Percentiles rank a stretch among this genome's conserved stretches.
Evolutionary conservation across 306 rosid species (phyloP).

Genomic region (Rosa persica): DNA sequence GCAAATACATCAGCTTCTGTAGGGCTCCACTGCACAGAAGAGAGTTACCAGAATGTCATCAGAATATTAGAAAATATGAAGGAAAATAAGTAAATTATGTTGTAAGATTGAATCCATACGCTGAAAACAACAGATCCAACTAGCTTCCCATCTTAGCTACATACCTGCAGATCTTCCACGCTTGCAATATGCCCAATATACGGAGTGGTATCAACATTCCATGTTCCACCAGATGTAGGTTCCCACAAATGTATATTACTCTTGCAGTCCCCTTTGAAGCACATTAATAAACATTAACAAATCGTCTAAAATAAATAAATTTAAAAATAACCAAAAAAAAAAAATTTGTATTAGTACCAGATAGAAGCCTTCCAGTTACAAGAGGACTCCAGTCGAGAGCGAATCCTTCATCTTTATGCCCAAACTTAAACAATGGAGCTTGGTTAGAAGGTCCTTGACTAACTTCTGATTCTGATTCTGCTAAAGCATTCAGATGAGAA

Average conservation of each 20-base stretch:
- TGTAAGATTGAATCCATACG: neutral
- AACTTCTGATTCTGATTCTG: slow-evolving; percentile 66
- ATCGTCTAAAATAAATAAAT: neutral
- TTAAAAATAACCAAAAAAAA: slow-evolving; percentile 7
- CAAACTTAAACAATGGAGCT: slow-evolving; percentile 57
- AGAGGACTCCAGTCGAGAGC: slow-evolving; percentile 91
- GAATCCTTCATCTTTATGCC: slow-evolving; percentile 89
- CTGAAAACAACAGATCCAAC: slow-evolving; percentile 24
- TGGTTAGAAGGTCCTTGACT: slow-evolving; percentile 72
- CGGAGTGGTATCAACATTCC: slow-evolving; percentile 71
- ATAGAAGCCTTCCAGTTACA: slow-evolving; percentile 74
- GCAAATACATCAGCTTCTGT: slow-evolving; percentile 73
- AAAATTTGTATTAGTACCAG: slow-evolving; percentile 48
- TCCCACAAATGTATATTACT: slow-evolving; percentile 80
- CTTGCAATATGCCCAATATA: slow-evolving; percentile 77
- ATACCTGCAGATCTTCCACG: slow-evolving; percentile 92
- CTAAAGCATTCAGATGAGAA: slow-evolving; percentile 75
- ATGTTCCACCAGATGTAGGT: slow-evolving; percentile 68
- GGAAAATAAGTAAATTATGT: neutral
- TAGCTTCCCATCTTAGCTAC: slow-evolving; percentile 18
- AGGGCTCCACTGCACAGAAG: slow-evolving; percentile 88
- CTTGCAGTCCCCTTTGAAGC: slow-evolving; percentile 78
- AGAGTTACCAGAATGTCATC: slow-evolving; percentile 20
- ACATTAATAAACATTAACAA: slow-evolving; percentile 12
- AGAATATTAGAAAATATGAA: slow-evolving; percentile 13